Percentiles rank a stretch among this genome's conserved stretches.
Evolutionary conservation across 139 green algal species (phyloP).

Genomic region (Penium margaritaceum): DNA sequence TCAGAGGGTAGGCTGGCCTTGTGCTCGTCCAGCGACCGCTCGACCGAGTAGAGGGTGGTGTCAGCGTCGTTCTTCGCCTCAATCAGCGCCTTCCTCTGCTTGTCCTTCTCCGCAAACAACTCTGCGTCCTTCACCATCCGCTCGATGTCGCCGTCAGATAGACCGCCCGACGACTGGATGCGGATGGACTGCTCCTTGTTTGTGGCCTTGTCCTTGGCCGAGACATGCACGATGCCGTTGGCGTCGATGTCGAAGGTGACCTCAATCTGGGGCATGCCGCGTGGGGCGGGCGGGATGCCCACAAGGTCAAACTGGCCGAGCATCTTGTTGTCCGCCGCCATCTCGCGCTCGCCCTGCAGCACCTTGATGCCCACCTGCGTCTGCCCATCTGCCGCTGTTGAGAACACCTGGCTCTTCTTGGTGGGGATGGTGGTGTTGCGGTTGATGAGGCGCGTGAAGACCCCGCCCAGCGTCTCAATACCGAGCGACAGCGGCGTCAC

Average conservation of each 20-base stretch:
- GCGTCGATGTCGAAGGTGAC: constrained; percentile 96
- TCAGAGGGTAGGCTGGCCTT: constrained; percentile 69
- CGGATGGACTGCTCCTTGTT: constrained; percentile 80
- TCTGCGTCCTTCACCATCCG: constrained; percentile 90
- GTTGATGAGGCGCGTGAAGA: constrained; percentile 96
- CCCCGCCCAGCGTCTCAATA: constrained; percentile 97
- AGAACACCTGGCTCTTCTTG: constrained; percentile 70
- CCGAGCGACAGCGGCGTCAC: constrained; percentile 94
- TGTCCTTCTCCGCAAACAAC: constrained; percentile 71
- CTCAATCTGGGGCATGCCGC: constrained; percentile 92
- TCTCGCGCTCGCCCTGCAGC: constrained; percentile 96
- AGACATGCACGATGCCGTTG: constrained; percentile 71
- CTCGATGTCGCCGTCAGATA: constrained; percentile 87
- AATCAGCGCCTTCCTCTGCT: constrained; percentile 85
- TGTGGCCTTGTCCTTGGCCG: constrained; percentile 85
- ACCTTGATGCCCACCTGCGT: constrained; percentile 99
- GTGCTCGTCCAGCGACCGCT: constrained; percentile 87
- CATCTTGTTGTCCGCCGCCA: constrained; percentile 97
- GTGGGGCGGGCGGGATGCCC: constrained; percentile 85
- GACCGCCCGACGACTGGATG: constrained; percentile 63
- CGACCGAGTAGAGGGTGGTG: constrained; percentile 48
- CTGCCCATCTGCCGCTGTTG: constrained; percentile 88
- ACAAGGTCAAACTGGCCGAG: constrained; percentile 94
- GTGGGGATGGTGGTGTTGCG: constrained; percentile 93
- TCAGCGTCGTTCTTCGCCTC: constrained; percentile 55